Evolutionary conservation across 371 early-diverging fungal species (phyloP).

Genomic region (Cokeromyces recurvatus): DNA sequence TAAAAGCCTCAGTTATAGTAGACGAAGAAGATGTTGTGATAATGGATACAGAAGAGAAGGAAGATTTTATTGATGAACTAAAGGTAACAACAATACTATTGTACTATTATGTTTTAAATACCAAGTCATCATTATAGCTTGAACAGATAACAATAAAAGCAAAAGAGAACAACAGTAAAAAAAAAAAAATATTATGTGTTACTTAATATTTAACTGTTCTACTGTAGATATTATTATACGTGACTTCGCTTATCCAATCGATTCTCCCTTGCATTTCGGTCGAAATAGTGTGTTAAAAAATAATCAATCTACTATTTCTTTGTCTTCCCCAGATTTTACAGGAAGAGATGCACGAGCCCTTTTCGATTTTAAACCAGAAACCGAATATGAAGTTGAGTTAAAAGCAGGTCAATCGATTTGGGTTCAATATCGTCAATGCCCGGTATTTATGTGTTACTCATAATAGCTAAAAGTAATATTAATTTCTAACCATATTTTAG

Average conservation of each 20-base stretch:
- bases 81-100: no score
- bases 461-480: not conserved
- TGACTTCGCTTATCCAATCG: constrained; percentile 65
- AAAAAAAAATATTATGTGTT: no score
- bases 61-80: no score
- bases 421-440: constrained; percentile 64
- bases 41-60: no score
- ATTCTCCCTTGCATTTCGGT: constrained; percentile 60
- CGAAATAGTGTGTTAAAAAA: not conserved
- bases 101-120: no score
- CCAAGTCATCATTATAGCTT: no score
- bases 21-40: no score
- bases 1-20: no score
- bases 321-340: constrained; percentile 31
- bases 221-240: no score
- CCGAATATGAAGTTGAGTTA: constrained; percentile 61
- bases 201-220: no score
- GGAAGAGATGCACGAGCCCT: constrained; percentile 57
- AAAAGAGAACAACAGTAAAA: no score
- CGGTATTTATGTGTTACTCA: constrained; percentile 26
- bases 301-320: constrained; percentile 16
- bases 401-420: constrained; percentile 58
- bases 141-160: no score
- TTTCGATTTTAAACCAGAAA: constrained; percentile 75
- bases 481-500: constrained; percentile 17